Evolutionary conservation across 495 filamentous ascomycete genomes (phyloP).

Genomic region (Aspergillus wentii): DNA sequence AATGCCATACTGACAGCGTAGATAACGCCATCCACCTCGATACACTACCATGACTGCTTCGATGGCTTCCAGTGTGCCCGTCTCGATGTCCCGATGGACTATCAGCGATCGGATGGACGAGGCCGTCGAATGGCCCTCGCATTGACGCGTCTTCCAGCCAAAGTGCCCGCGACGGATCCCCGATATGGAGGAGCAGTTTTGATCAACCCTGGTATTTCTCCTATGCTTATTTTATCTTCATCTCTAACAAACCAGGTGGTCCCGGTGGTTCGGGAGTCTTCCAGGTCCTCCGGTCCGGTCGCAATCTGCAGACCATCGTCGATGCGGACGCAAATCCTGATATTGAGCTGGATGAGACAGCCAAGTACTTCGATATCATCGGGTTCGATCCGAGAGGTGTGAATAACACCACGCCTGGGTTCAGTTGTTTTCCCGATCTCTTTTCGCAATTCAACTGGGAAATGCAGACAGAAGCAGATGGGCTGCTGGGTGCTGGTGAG

Average conservation of each 20-base stretch:
- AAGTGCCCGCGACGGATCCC: conserved; percentile 36
- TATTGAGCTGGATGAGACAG: not conserved
- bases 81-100: conserved; percentile 55
- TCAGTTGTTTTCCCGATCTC: conserved; percentile 44
- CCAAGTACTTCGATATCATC: conserved; percentile 51
- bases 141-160: conserved; percentile 45
- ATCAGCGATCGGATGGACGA: conserved; percentile 32
- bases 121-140: conserved; percentile 43
- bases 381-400: conserved; percentile 54
- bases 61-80: conserved; percentile 49
- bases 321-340: conserved; percentile 30
- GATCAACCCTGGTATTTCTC: conserved; percentile 39
- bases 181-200: conserved; percentile 43
- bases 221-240: conserved; percentile 10
- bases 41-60: conserved; percentile 37
- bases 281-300: conserved; percentile 30
- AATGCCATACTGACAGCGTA: conserved; percentile 2
- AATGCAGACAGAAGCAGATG: conserved; percentile 33
- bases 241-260: conserved; percentile 34
- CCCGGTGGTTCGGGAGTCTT: conserved; percentile 46
- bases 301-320: conserved; percentile 35
- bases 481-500: conserved; percentile 33
- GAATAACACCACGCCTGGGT: conserved; percentile 41
- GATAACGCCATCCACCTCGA: conserved; percentile 20
- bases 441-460: conserved; percentile 35